These are phyloP conservation scores for Buddleja alternifolia DNA, from an alignment of 257 asterid species.

Conservation along the genomic window DNA sequence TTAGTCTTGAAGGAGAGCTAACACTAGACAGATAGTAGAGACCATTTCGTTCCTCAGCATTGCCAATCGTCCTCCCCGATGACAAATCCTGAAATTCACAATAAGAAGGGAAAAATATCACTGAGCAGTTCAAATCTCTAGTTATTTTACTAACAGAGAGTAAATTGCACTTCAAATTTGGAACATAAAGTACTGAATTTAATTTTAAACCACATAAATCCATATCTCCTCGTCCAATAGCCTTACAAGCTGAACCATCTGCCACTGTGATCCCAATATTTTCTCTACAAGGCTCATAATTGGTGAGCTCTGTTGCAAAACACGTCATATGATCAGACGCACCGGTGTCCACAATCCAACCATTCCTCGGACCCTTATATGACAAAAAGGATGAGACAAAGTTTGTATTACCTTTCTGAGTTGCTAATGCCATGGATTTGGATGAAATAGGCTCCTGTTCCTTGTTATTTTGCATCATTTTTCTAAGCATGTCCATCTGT, in stretches of 20 bases:
- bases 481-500: too few species aligned
- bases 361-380: too few species aligned
- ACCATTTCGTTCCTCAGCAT: neutral
- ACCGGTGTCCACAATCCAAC: neutral
- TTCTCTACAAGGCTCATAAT: neutral
- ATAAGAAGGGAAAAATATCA: neutral
- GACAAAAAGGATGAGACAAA: too few species aligned
- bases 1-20: neutral
- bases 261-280: neutral
- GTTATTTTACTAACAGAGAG: neutral
- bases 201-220: neutral
- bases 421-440: too few species aligned
- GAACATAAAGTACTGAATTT: constrained; percentile 10
- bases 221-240: neutral
- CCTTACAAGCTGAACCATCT: neutral
- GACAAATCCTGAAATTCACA: constrained; percentile 19
- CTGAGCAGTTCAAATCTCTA: neutral
- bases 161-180: neutral
- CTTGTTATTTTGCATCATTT: too few species aligned
- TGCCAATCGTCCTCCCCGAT: constrained; percentile 1
- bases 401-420: too few species aligned
- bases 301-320: neutral
- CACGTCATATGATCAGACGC: constrained; percentile 23
- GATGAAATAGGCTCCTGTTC: too few species aligned
- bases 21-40: neutral